phyloP scores from a whole-genome alignment of 106 monocot genomes.

The Dioscorea dumetorum region DNA sequence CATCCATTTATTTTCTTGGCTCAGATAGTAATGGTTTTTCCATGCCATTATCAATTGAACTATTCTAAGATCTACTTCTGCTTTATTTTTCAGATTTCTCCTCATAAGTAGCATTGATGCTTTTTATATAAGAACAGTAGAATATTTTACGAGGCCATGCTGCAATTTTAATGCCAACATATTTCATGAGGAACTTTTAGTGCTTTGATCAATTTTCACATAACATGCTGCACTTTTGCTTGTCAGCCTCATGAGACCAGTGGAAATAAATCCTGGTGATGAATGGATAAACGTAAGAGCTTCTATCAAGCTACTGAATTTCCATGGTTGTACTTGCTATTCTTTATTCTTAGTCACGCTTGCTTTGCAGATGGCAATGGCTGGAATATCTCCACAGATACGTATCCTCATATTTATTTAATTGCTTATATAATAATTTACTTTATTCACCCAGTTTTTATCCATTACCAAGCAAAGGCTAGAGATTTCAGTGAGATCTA shows the following conservation, averaged over 20 bases:
- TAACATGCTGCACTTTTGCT: not conserved
- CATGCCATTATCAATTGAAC: not conserved
- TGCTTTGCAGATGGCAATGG: slow-evolving; percentile 81
- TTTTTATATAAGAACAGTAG: no score
- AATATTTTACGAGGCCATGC: not conserved
- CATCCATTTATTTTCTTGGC: not conserved
- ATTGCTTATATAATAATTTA: not conserved
- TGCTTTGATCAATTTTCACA: no score
- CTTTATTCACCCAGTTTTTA: no score
- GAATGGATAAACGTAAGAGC: slow-evolving; percentile 93
- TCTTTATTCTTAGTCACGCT: slow-evolving; percentile 10
- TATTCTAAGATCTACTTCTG: not conserved
- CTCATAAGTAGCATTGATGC: not conserved
- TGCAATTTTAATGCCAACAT: not conserved
- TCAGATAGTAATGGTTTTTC: not conserved
- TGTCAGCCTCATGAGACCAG: slow-evolving; percentile 69
- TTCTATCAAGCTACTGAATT: not conserved
- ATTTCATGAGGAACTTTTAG: not conserved
- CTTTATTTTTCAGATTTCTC: not conserved
- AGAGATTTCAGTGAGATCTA: no score
- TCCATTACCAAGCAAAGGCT: no score
- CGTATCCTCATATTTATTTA: slow-evolving; percentile 24
- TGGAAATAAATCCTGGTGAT: slow-evolving; percentile 87
- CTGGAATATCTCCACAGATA: slow-evolving; percentile 48
- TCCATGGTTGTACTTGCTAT: not conserved